Evolutionary conservation across 371 early-diverging fungal genomes (phyloP).

Genomic region (Rhizomucor pusillus): DNA sequence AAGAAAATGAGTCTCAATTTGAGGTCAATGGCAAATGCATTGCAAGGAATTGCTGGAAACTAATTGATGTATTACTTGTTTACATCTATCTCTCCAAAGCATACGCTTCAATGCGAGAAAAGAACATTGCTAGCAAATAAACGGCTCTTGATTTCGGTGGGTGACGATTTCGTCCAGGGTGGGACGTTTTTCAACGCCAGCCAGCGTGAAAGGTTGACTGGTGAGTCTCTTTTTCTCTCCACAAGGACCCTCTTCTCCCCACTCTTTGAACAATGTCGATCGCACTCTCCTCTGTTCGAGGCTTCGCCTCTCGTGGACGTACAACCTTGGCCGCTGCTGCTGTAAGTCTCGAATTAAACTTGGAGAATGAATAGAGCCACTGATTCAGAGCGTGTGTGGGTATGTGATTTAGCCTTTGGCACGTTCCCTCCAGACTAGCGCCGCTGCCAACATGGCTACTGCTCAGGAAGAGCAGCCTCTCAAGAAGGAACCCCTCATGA

Average conservation of each 20-base stretch:
- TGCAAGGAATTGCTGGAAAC: too few species aligned
- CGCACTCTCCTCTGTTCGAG: slow-evolving; percentile 20
- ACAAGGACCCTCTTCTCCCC: slow-evolving; percentile 3
- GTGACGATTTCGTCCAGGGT: too few species aligned
- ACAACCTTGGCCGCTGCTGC: slow-evolving; percentile 16
- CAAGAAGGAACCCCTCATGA: slow-evolving; percentile 55
- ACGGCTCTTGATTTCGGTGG: too few species aligned
- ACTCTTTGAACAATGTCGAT: slow-evolving; percentile 11
- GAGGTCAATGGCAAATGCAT: too few species aligned
- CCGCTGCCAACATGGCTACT: slow-evolving; percentile 37
- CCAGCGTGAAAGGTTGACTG: neutral
- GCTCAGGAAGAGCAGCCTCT: slow-evolving; percentile 20
- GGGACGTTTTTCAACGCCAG: neutral
- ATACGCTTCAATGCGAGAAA: too few species aligned
- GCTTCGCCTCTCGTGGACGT: slow-evolving; percentile 13
- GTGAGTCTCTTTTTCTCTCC: slow-evolving; percentile 3
- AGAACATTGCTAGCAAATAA: too few species aligned
- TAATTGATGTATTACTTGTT: too few species aligned
- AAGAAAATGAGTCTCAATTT: slow-evolving; percentile 83
- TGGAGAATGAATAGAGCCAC: neutral
- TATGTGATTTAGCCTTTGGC: slow-evolving; percentile 30
- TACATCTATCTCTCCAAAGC: too few species aligned
- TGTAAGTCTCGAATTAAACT: slow-evolving; percentile 6
- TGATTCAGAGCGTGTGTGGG: too few species aligned
- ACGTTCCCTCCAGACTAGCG: slow-evolving; percentile 35